These are phyloP conservation scores for apple (Malus domestica) DNA, from an alignment of 306 rosid genomes.

Conservation along the genomic window ASM211411v1 NC_041805.1:5481501-5482000, in stretches of 20 bases:
- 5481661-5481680: not conserved
- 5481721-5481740: not conserved
- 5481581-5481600: not conserved
- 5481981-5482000: constrained; percentile 34
- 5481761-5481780: not conserved
- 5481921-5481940: constrained; percentile 16
- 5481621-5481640: not conserved
- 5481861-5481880: not conserved
- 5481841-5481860: not conserved
- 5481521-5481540: constrained; percentile 31
- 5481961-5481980: constrained; percentile 28
- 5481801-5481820: constrained; percentile 1
- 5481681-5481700: not conserved
- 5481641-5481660: not conserved
- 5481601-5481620: not conserved
- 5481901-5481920: not conserved
- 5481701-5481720: not conserved
- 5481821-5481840: not conserved
- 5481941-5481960: constrained; percentile 29
- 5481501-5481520: constrained; percentile 40
- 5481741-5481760: not conserved
- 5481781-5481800: constrained; percentile 20
- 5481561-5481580: not conserved
- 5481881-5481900: not conserved
- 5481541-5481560: not conserved